These are phyloP conservation scores for Boletus pseudopeckii DNA, from an alignment of 768 basidiomycete species.

Conservation along the genomic window DNA sequence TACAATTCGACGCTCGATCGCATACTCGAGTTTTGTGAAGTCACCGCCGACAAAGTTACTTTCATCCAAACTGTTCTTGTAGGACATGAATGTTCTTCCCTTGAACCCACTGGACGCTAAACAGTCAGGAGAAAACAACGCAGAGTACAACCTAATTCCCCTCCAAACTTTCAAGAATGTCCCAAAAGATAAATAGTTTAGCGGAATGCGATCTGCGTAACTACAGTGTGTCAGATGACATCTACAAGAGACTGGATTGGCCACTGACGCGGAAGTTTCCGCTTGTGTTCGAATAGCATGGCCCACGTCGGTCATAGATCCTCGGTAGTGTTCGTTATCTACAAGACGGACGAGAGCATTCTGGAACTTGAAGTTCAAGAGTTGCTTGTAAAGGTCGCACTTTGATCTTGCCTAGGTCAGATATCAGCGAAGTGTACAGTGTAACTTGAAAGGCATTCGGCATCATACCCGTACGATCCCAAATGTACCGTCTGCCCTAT, in stretches of 20 bases:
- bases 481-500: conserved; percentile 72
- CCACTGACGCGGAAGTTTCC: conserved; percentile 38
- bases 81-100: neutral
- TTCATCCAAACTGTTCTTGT: conserved; percentile 42
- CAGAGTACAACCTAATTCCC: conserved; percentile 43
- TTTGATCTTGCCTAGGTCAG: conserved; percentile 67
- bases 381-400: conserved; percentile 80
- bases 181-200: conserved; percentile 37
- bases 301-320: conserved; percentile 65
- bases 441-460: conserved; percentile 3
- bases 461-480: conserved; percentile 66
- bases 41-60: conserved; percentile 55
- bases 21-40: conserved; percentile 71
- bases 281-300: conserved; percentile 56
- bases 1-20: conserved; percentile 79
- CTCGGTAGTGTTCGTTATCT: conserved; percentile 73
- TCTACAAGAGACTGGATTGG: neutral
- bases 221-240: conserved; percentile 16
- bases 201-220: conserved; percentile 24
- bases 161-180: conserved; percentile 54
- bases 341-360: conserved; percentile 60
- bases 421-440: conserved; percentile 6
- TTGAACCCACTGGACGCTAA: neutral
- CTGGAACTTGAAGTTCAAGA: conserved; percentile 68
- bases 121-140: conserved; percentile 28